Base-by-base conservation (phyloP, 139 green algal species). In the Tetradesmus lagerheimii region DNA sequence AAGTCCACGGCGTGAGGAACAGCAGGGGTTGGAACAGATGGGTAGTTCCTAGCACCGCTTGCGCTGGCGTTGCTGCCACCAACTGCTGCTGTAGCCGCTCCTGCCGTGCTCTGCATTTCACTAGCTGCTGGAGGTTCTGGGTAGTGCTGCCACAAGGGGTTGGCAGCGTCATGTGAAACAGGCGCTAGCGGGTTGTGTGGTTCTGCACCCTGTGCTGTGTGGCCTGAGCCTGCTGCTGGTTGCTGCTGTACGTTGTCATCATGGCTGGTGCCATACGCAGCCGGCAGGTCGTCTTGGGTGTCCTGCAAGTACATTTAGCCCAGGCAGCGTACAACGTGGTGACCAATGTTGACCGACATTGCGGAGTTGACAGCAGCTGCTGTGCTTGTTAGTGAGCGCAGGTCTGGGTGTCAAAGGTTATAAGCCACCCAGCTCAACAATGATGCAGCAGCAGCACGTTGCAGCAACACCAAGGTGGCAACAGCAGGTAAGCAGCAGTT, bases 111-210 rank as follows among this genome's bases (percentile, higher is more conserved):
- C 15, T 82, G 84, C 31, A 12, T 18, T 67, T 15, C 6, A 31
- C 18, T 23, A 5, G 29, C 38, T 81, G 84, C 41, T 74, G 23
- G 29, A 0, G 38, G 39, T 11, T 43, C 27, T 31, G 66, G 37
- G 77, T 53, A 74, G 39, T 82, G 64, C 66, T 38, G 50, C 81
- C 67, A 83, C 39, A 31, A 11, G 66, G 57, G 25, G 83, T 25
- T 29, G 66, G 85, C 20, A 37, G 85, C 53, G 31, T 87, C 80
- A 86, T 86, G 80, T 25, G 43, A 35, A 8, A 15, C 29, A 9
- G 64, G 25, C 43, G 83, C 64, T 62, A 88, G 41, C 27, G 83
- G 83, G 64, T 88, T 41, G 27, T 88, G 83, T 15, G 45, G 81
- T 11, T 39, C 18, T 66, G 66, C 38, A 20, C 27, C 45, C 31